Evolutionary conservation across 176 grass and related monocot genomes (phyloP), one percentile per base, ranked within the genome.

Genomic region (Hyparrhenia diplandra): DNA sequence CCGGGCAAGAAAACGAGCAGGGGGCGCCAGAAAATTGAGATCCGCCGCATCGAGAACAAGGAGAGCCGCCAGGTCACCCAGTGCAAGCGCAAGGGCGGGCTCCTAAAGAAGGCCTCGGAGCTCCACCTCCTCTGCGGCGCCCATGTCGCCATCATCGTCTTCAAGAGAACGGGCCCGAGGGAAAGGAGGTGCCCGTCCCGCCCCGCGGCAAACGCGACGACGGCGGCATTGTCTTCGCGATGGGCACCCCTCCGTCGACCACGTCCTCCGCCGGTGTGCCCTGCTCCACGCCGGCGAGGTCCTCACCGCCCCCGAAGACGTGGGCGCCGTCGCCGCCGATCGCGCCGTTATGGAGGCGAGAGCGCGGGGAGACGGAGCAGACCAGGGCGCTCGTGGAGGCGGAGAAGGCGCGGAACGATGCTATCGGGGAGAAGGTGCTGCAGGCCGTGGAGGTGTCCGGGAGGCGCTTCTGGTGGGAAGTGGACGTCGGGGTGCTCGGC

Each of bases 21-120:
- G n/a, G 83, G 83, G 66, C 52, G 51, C 54, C 74, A 78, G 83
- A 58, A 58, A 31, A 71, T 49, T 31, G 66, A 46, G 66, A 78
- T 71, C 41, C 6, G 40, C 40, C 10, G 4, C 75, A 87, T 90
- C 67, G 51, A 80, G 13, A 20, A 87, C 51, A 45, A 62, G 24
- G 49, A 29, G 21, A 36, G 6, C 0, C 54, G 80, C 11, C 80
- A 80, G 36, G 84, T 87, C 1, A 80, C 51, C 36, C 83, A 46
- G 46, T 87, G 85, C 29, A 91, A 88, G 77, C 76, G 89, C 57
- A 80, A 70, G 37, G 5, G 47, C 45, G 89, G 85, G 9, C 42
- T 83, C n/a, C 83, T 88, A 3, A 96, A 96, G 82, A 96, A 96
- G 80, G 80, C 80, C 16, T 84, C 71, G n/a, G 49, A 96, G 66